Conservation (phyloP, 2,329 filamentous ascomycete species). For the Plenodomus biglobosus region DNA sequence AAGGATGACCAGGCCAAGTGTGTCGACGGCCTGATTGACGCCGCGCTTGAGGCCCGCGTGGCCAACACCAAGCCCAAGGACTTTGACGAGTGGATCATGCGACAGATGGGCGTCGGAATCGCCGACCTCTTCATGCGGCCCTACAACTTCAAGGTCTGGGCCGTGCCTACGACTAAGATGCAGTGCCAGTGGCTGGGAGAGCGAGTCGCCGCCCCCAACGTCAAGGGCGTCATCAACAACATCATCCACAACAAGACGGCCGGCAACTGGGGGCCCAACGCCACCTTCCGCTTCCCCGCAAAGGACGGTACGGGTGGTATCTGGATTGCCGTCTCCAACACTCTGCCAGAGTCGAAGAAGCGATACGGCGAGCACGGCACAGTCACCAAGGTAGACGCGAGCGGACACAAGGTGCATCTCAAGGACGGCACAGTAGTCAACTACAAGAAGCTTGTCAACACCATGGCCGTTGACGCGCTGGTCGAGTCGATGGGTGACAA, state of each 20-base stretch:
- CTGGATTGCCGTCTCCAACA: conserved; percentile 96
- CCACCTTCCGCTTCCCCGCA: conserved; percentile 97
- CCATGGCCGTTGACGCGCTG: conserved; percentile 91
- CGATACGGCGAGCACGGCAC: conserved; percentile 82
- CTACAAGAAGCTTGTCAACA: conserved; percentile 91
- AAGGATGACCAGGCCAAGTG: conserved; percentile 96
- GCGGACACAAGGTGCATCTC: conserved; percentile 78
- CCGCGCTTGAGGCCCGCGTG: conserved; percentile 82
- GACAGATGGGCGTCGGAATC: conserved; percentile 85
- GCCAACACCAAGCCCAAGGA: conserved; percentile 89
- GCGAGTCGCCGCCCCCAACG: conserved; percentile 93
- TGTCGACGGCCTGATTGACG: conserved; percentile 94
- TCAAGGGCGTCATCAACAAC: conserved; percentile 92
- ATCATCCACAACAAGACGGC: conserved; percentile 95
- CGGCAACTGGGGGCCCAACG: conserved; percentile 97
- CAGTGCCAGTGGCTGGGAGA: conserved; percentile 98
- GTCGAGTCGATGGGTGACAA: conserved; percentile 85
- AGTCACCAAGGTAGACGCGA: conserved; percentile 84
- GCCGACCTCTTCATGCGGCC: conserved; percentile 98
- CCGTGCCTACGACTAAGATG: conserved; percentile 98
- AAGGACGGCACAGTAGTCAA: conserved; percentile 83
- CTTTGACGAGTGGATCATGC: conserved; percentile 98
- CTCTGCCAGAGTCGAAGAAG: conserved; percentile 87
- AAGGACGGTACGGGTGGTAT: conserved; percentile 95
- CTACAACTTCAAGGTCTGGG: conserved; percentile 99